These are phyloP conservation scores for Furcasterigmium furcatum DNA, from an alignment of 2,329 filamentous ascomycete species.

Conservation along the genomic window DNA sequence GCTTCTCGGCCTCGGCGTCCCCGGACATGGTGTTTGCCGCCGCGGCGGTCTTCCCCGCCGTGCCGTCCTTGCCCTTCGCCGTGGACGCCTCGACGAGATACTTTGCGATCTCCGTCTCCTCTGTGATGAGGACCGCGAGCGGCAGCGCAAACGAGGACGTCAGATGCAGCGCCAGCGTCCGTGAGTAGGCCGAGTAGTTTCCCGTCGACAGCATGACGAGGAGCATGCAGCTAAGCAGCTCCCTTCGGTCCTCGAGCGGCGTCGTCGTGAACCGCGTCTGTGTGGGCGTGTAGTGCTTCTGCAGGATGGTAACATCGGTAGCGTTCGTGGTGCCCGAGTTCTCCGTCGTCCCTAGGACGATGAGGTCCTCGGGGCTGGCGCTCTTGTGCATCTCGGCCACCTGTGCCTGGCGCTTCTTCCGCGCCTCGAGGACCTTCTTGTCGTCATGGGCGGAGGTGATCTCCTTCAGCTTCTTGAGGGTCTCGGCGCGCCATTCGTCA, in stretches of 20 bases:
- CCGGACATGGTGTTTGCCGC: conserved; percentile 56
- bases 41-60: conserved; percentile 23
- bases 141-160: conserved; percentile 64
- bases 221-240: conserved; percentile 67
- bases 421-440: conserved; percentile 41
- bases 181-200: conserved; percentile 71
- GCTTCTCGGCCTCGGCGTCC: conserved; percentile 72
- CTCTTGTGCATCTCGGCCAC: conserved; percentile 29
- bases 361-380: conserved; percentile 33
- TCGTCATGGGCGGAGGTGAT: conserved; percentile 53
- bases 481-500: conserved; percentile 71
- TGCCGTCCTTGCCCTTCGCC: conserved; percentile 25
- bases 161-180: conserved; percentile 65
- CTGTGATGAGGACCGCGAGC: conserved; percentile 57
- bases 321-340: conserved; percentile 19
- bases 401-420: conserved; percentile 39
- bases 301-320: conserved; percentile 38
- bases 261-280: conserved; percentile 54
- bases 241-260: conserved; percentile 52
- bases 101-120: conserved; percentile 74
- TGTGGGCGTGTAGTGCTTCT: conserved; percentile 49
- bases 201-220: conserved; percentile 70
- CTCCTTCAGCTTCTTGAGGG: conserved; percentile 69
- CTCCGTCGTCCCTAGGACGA: conserved; percentile 32
- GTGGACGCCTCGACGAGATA: conserved; percentile 67